Percentiles rank a stretch among this genome's conserved stretches.
These are phyloP conservation scores for Chiua virens DNA, from an alignment of 768 basidiomycete genomes.

Conservation along the genomic window DNA sequence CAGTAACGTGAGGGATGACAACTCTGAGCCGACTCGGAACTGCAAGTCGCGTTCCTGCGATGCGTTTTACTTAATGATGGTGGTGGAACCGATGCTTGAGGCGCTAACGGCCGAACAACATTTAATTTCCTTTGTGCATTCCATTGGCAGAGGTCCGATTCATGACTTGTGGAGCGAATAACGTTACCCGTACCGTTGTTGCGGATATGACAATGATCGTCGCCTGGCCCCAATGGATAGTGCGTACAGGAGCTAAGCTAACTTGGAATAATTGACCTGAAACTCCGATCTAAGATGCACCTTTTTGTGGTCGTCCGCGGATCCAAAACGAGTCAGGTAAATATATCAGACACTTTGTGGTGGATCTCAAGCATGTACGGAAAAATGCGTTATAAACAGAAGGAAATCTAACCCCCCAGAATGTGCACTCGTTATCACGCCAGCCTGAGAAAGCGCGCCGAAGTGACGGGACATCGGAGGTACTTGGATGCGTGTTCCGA, in stretches of 20 bases:
- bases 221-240: constrained; percentile 17
- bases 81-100: too few relatives aligned
- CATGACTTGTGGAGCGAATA: not conserved
- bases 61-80: not conserved
- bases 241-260: constrained; percentile 3
- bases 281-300: constrained; percentile 19
- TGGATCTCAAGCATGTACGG: constrained; percentile 10
- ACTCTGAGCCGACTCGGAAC: too few relatives aligned
- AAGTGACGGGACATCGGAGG: constrained; percentile 11
- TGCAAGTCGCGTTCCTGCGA: not conserved
- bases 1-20: too few relatives aligned
- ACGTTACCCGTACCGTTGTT: not conserved
- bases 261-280: not conserved
- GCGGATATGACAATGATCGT: constrained; percentile 21
- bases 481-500: constrained; percentile 5
- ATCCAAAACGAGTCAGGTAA: constrained; percentile 15
- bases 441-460: not conserved
- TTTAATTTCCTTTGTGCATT: too few relatives aligned
- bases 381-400: not conserved
- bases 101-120: too few relatives aligned
- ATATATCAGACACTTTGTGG: not conserved
- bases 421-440: not conserved
- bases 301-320: constrained; percentile 28
- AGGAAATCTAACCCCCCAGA: not conserved
- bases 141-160: too few relatives aligned